Evolutionary conservation across 73 alveolate genomes (phyloP), one percentile per base, ranked within the genome.

Genomic region (Durusdinium trenchii): DNA sequence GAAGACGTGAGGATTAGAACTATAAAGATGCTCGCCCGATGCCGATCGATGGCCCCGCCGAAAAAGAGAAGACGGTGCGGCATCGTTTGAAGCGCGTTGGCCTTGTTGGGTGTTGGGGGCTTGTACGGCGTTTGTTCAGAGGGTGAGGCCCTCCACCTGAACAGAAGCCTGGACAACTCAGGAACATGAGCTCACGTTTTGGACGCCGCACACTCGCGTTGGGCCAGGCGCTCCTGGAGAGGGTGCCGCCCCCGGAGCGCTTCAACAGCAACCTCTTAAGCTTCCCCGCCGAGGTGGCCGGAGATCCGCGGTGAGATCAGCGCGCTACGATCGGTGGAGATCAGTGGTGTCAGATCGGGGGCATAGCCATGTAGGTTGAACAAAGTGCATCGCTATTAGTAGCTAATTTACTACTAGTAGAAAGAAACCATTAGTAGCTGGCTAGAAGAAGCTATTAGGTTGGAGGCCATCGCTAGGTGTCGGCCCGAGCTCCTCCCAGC

Each of bases 261-360:
- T 91, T 61, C 87, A 91, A 91, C 81, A 48, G 89, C 60, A 91
- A 69, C 46, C 87, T 91, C 71, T 52, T 91, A 75, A 69, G 89
- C 64, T 91, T 91, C 50, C 97, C 97, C 23, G 97, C 89, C 40
- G 97, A 91, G n/a, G n/a, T n/a, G 97, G 97, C 94, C 47, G 36
- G 60, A 26, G 57, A 32, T 73, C 40, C 0, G n/a, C n/a, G n/a
- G n/a, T n/a, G n/a, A n/a, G n/a, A n/a, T n/a, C n/a, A n/a, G n/a
- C n/a, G n/a, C n/a, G n/a, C n/a, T n/a, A n/a, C n/a, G n/a, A n/a
- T n/a, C n/a, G n/a, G n/a, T n/a, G n/a, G n/a, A n/a, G n/a, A n/a
- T n/a, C n/a, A n/a, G n/a, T n/a, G n/a, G n/a, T n/a, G n/a, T n/a
- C n/a, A n/a, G n/a, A n/a, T n/a, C n/a, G n/a, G n/a, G n/a, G n/a